phyloP scores from a whole-genome alignment of 108 stramenopile genomes.

The Craspedostauros australis region DNA sequence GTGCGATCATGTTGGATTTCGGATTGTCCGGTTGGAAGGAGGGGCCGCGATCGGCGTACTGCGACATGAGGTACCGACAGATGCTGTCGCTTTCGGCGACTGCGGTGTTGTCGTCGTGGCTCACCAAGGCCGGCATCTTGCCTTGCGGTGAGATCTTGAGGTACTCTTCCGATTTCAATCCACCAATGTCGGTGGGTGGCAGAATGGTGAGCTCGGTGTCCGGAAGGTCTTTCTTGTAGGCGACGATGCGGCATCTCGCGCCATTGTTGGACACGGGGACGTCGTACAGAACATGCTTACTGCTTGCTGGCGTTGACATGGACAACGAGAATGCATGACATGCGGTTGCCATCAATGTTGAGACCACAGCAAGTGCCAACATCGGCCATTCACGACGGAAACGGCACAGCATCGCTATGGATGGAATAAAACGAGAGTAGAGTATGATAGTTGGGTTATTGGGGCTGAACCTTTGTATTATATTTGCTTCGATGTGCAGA shows the following conservation, averaged over 20 bases:
- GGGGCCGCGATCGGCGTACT: constrained; percentile 58
- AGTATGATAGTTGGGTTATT: too few relatives aligned
- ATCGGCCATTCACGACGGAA: too few relatives aligned
- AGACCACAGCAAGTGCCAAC: too few relatives aligned
- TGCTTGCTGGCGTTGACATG: too few relatives aligned
- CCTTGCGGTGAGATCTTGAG: constrained; percentile 80
- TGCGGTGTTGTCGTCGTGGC: constrained; percentile 20
- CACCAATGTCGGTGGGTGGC: constrained; percentile 71
- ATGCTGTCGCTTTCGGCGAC: constrained; percentile 90
- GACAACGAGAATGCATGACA: too few relatives aligned
- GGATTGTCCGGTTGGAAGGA: constrained; percentile 83
- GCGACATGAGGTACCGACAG: constrained; percentile 68
- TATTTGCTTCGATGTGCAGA: too few relatives aligned
- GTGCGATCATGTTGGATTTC: constrained; percentile 73
- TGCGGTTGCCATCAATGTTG: too few relatives aligned
- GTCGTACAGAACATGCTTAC: constrained; percentile 75
- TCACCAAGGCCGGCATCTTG: constrained; percentile 76
- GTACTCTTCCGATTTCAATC: constrained; percentile 79
- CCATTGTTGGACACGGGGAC: constrained; percentile 93
- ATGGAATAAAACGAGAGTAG: too few relatives aligned
- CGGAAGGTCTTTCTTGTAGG: constrained; percentile 72
- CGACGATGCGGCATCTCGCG: constrained; percentile 77
- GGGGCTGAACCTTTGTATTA: too few relatives aligned
- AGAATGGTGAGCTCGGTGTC: constrained; percentile 55
- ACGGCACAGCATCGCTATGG: too few relatives aligned